Evolutionary conservation across 2,329 filamentous ascomycete species (phyloP), one percentile per base, ranked within the genome.

Genomic region (Phaeosphaeria sp.): DNA sequence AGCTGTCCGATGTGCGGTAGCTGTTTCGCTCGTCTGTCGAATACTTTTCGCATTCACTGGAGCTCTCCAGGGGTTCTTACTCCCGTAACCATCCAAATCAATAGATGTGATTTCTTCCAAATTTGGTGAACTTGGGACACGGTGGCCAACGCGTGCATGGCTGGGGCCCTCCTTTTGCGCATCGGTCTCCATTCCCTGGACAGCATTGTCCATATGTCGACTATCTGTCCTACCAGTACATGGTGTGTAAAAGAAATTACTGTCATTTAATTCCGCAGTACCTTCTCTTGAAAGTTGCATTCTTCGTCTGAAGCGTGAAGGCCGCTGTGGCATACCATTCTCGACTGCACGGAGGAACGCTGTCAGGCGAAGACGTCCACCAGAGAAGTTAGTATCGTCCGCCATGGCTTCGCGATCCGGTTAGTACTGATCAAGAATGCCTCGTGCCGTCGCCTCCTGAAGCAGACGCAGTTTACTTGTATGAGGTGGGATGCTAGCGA

Each of bases 261-360:
- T 13, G 30, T 36, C 30, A 11, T 15, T 36, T 36, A 11, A 15
- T 13, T 36, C 30, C 11, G 30, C 30, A 13, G 30, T 36, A 11
- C 41, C 44, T 11, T 27, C 21, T 33, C 33, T 23, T 23, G 47
- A 39, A 15, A 41, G 20, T 3, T 41, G 46, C 15, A 52, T n/a
- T 46, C 53, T 62, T 50, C 48, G 60, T 30, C 47, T 63, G 52
- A 69, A 67, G 17, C 72, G 71, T 39, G 60, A 53, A 9, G 72
- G 69, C 23, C 62, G 67, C 43, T 56, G 51, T n/a, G 72, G 69
- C 25, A 70, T 60, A n/a, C 62, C 63, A 27, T 61, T 48, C 20
- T 62, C 60, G 13, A 72, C 57, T 13, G 67, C 59, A 1, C 64
- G 64, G 39, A 75, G 67, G 30, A 73, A 72, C 1, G 62, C 59